These are phyloP conservation scores for Penicillium tannophilum DNA, from an alignment of 495 filamentous ascomycete genomes.

Conservation along the genomic window DNA sequence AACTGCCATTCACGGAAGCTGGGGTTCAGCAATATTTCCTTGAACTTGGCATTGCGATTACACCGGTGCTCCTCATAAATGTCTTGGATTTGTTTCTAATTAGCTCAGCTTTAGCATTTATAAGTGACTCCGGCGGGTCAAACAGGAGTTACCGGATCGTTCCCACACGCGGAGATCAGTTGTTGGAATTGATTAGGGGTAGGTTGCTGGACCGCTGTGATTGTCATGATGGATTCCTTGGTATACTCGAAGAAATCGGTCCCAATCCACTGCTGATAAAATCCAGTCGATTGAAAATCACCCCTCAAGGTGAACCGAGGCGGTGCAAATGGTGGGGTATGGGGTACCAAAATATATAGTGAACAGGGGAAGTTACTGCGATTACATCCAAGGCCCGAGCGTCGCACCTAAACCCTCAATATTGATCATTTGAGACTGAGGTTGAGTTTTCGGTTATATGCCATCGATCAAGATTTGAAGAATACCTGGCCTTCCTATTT, in stretches of 20 bases:
- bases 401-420: neutral
- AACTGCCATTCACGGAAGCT: slow-evolving; percentile 72
- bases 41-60: slow-evolving; percentile 71
- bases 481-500: too few species aligned
- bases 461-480: too few species aligned
- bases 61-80: slow-evolving; percentile 73
- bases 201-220: slow-evolving; percentile 13
- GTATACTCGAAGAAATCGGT: neutral
- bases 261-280: neutral
- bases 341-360: neutral
- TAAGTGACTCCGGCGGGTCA: neutral
- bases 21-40: slow-evolving; percentile 62
- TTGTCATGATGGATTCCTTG: slow-evolving; percentile 24
- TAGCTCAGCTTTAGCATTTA: neutral
- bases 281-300: neutral
- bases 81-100: slow-evolving; percentile 67
- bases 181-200: slow-evolving; percentile 73
- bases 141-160: slow-evolving; percentile 54
- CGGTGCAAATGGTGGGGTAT: neutral
- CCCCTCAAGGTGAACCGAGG: neutral
- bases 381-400: neutral
- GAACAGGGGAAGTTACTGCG: neutral
- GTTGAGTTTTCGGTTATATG: too few species aligned
- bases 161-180: slow-evolving; percentile 62
- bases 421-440: neutral